Evolutionary conservation across 108 stramenopile species (phyloP).

Genomic region (Aurantiochytrium sp.): DNA sequence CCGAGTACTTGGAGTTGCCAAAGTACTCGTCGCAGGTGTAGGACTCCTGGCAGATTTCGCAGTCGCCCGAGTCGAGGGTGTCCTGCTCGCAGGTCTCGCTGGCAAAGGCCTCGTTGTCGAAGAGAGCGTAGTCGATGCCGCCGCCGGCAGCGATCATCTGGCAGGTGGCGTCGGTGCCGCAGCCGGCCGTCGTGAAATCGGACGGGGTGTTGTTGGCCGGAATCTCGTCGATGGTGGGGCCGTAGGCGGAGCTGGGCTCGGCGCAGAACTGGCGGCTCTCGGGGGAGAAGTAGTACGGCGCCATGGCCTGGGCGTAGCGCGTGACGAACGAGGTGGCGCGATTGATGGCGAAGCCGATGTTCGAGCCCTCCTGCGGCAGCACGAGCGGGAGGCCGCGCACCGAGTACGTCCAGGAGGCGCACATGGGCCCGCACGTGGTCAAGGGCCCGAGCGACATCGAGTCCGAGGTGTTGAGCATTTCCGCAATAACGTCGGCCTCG

Average conservation of each 20-base stretch:
- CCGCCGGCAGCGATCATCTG: not conserved
- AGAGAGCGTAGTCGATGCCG: not conserved
- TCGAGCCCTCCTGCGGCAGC: not conserved
- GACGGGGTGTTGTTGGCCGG: not conserved
- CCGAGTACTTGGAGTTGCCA: not conserved
- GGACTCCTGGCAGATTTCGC: not conserved
- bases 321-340: not conserved
- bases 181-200: not conserved
- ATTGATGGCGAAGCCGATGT: not conserved
- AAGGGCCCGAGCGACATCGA: not conserved
- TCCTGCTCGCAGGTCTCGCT: not conserved
- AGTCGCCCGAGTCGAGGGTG: not conserved
- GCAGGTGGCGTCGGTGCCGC: not conserved
- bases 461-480: not conserved
- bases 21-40: not conserved
- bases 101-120: slow-evolving; percentile 13
- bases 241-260: not conserved
- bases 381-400: not conserved
- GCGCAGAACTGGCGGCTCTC: slow-evolving; percentile 8
- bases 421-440: not conserved
- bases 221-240: not conserved
- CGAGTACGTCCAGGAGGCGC: not conserved
- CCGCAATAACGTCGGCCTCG: not conserved
- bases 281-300: not conserved
- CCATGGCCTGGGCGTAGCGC: not conserved